Evolutionary conservation across 1,139 yeast genomes (phyloP).

Genomic region (Pichia sp.): DNA sequence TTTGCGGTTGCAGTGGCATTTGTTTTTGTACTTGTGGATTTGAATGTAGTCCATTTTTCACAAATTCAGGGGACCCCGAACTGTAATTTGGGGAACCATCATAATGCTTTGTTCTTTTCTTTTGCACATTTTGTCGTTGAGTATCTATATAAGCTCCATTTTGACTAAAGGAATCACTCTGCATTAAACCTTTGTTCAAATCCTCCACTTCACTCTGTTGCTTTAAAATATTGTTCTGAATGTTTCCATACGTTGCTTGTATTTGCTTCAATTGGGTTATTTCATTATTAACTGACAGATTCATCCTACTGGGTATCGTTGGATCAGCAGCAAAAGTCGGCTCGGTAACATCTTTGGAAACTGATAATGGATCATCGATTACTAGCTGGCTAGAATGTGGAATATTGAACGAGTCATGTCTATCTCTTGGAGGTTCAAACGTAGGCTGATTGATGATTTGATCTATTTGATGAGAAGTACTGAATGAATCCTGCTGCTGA

Average conservation of each 20-base stretch:
- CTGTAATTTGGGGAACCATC: not conserved
- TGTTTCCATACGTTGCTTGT: conserved; percentile 26
- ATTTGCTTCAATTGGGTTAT: conserved; percentile 23
- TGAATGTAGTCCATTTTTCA: not conserved
- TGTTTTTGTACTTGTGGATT: not conserved
- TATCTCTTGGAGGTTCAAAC: too few species aligned
- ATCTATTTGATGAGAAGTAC: not conserved
- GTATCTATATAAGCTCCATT: not conserved
- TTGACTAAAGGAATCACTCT: not conserved
- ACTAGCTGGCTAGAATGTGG: too few species aligned
- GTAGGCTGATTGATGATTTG: too few species aligned
- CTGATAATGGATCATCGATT: too few species aligned
- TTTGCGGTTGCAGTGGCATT: not conserved
- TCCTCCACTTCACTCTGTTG: conserved; percentile 17
- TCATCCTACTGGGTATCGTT: conserved; percentile 18
- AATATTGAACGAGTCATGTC: too few species aligned
- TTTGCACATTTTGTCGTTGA: not conserved
- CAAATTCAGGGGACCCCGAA: not conserved
- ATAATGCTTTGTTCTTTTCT: not conserved
- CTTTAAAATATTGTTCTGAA: conserved; percentile 19
- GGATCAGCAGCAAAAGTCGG: conserved; percentile 22
- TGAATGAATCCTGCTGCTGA: not conserved
- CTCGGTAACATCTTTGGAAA: too few species aligned
- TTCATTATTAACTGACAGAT: conserved; percentile 20
- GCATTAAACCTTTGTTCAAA: not conserved